Percentiles rank a stretch among this genome's conserved stretches.
These are phyloP conservation scores for Sporopachydermia quercuum DNA, from an alignment of 805 yeast genomes.

Conservation along the genomic window DNA sequence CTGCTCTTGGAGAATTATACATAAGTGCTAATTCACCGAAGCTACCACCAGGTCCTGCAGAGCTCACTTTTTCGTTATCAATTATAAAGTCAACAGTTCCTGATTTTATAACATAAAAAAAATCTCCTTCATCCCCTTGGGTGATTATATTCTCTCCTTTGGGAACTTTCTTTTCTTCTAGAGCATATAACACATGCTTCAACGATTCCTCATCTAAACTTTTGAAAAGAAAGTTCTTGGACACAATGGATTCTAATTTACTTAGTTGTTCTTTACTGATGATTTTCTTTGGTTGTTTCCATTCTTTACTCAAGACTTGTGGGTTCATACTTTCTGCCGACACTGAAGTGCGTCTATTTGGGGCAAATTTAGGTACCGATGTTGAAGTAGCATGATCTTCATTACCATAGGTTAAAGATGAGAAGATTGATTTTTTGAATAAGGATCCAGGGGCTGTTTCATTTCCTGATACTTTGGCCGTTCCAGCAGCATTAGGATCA, in stretches of 20 bases:
- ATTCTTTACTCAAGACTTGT: slow-evolving; percentile 18
- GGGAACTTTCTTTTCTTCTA: slow-evolving; percentile 52
- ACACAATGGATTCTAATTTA: slow-evolving; percentile 56
- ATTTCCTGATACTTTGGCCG: not conserved
- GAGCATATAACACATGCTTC: slow-evolving; percentile 67
- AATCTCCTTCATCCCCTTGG: slow-evolving; percentile 95
- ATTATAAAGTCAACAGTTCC: slow-evolving; percentile 77
- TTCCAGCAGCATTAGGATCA: not conserved
- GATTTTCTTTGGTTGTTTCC: slow-evolving; percentile 61
- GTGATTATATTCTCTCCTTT: slow-evolving; percentile 54
- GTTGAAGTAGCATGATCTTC: not conserved
- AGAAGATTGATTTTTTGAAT: not conserved
- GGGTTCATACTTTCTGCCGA: slow-evolving; percentile 3
- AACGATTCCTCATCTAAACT: slow-evolving; percentile 69
- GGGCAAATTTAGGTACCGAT: not conserved
- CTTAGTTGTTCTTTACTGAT: slow-evolving; percentile 47
- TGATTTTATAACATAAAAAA: slow-evolving; percentile 68
- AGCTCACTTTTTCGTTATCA: slow-evolving; percentile 45
- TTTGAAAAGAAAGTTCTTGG: slow-evolving; percentile 71
- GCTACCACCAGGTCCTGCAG: slow-evolving; percentile 75
- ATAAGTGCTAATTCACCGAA: slow-evolving; percentile 95
- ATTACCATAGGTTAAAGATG: not conserved
- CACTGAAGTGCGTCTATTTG: slow-evolving; percentile 1
- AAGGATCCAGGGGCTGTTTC: not conserved
- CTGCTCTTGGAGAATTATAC: slow-evolving; percentile 97